phyloP scores from a whole-genome alignment of 331 rosid genomes.

The Ulmus americana region DNA sequence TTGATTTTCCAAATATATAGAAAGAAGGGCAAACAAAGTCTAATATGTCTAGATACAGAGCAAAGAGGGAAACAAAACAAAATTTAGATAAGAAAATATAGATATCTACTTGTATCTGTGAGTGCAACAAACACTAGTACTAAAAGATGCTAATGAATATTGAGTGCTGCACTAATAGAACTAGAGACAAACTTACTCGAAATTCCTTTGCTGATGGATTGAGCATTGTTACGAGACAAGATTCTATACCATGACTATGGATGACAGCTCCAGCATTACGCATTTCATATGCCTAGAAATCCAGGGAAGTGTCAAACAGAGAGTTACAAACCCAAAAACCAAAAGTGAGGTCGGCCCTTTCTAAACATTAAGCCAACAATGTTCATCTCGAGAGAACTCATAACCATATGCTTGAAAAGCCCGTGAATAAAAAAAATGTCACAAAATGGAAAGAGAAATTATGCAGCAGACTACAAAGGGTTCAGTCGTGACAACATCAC shows the following conservation, averaged over 20 bases:
- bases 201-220: slow-evolving; percentile 81
- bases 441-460: neutral
- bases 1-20: neutral
- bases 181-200: slow-evolving; percentile 54
- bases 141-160: neutral
- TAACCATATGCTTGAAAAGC: neutral
- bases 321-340: slow-evolving; percentile 6
- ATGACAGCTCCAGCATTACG: slow-evolving; percentile 81
- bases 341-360: slow-evolving; percentile 5
- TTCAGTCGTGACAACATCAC: neutral
- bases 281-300: slow-evolving; percentile 69
- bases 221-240: slow-evolving; percentile 86
- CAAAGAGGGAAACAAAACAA: neutral
- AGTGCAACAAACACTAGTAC: neutral
- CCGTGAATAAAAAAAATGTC: neutral
- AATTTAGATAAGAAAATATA: neutral
- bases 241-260: slow-evolving; percentile 87
- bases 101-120: neutral
- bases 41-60: neutral
- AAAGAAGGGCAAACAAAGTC: neutral
- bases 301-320: slow-evolving; percentile 19
- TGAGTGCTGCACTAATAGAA: neutral
- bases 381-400: neutral
- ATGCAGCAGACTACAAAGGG: neutral
- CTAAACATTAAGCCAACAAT: neutral